Evolutionary conservation across 202 grass and related monocot genomes (phyloP).

Genomic region (Carex sylvatica): DNA sequence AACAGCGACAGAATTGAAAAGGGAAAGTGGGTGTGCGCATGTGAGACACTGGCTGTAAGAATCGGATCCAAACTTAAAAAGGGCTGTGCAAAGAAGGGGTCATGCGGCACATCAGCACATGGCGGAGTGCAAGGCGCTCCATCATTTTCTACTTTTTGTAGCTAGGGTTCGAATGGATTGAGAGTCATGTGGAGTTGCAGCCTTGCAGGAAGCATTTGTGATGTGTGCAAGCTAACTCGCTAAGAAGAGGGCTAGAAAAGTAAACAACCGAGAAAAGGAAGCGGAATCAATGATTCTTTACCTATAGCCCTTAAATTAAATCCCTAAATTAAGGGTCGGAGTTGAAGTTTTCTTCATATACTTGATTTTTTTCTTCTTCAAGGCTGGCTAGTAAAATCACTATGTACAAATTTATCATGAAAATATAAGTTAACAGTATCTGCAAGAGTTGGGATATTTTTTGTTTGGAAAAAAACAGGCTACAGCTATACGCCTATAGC

Average conservation of each 20-base stretch:
- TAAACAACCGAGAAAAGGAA: neutral
- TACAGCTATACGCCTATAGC: no score
- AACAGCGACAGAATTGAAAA: neutral
- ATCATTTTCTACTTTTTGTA: conserved; percentile 19
- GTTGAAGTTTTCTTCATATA: neutral
- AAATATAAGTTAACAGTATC: neutral
- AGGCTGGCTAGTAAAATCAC: neutral
- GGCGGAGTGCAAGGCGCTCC: neutral
- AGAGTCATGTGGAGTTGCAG: conserved; percentile 6
- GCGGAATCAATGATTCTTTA: neutral
- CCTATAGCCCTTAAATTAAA: neutral
- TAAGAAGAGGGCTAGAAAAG: neutral
- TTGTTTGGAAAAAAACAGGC: no score
- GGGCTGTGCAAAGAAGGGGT: neutral
- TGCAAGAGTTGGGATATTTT: neutral
- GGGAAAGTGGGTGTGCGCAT: conserved; percentile 21
- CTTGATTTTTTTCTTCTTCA: neutral
- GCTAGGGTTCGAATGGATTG: conserved; percentile 5
- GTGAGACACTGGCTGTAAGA: conserved; percentile 12
- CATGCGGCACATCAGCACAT: conserved; percentile 20
- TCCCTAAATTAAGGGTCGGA: neutral
- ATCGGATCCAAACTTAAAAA: conserved; percentile 9
- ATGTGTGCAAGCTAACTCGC: conserved; percentile 5
- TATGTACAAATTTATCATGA: neutral
- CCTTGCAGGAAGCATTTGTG: conserved; percentile 7